Conservation (phyloP, 805 yeast species). For the Citeromyces nyonsensis region DNA sequence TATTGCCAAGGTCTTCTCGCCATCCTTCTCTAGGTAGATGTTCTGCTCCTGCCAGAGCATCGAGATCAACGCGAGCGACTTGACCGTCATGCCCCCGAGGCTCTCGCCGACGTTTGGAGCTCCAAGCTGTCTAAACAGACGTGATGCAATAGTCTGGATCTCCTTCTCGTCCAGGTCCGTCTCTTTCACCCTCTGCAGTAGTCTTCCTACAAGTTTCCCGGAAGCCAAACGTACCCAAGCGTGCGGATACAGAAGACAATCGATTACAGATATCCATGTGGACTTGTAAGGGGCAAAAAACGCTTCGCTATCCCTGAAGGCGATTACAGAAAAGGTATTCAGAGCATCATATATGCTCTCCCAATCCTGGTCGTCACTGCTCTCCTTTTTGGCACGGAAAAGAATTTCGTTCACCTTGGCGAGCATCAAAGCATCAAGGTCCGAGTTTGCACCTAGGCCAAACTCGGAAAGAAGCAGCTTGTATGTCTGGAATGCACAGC, state of each 20-base stretch:
- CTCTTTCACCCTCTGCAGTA: conserved; percentile 18
- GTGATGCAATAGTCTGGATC: conserved; percentile 52
- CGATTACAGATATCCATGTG: conserved; percentile 37
- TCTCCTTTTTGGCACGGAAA: conserved; percentile 18
- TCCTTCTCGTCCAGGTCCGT: conserved; percentile 22
- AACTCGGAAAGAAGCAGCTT: conserved; percentile 39
- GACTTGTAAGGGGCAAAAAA: conserved; percentile 15
- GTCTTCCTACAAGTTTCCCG: conserved; percentile 36
- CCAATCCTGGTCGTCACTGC: conserved; percentile 36
- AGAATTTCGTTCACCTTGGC: conserved; percentile 12
- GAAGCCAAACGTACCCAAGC: conserved; percentile 76
- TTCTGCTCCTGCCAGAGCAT: conserved; percentile 40
- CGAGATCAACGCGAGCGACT: conserved; percentile 46
- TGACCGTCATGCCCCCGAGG: conserved; percentile 48
- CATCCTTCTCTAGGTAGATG: conserved; percentile 14
- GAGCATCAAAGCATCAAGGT: conserved; percentile 23
- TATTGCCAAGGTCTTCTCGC: conserved; percentile 18
- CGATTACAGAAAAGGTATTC: conserved; percentile 27
- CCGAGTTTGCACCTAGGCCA: conserved; percentile 21
- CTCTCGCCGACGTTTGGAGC: conserved; percentile 62
- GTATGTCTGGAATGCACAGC: conserved; percentile 66
- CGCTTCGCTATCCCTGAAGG: conserved; percentile 15
- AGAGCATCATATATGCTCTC: conserved; percentile 60
- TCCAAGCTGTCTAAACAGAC: conserved; percentile 62
- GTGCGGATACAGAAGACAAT: conserved; percentile 67